phyloP scores from a whole-genome alignment of 345 rosid species.

The Aegle marmelos region DNA sequence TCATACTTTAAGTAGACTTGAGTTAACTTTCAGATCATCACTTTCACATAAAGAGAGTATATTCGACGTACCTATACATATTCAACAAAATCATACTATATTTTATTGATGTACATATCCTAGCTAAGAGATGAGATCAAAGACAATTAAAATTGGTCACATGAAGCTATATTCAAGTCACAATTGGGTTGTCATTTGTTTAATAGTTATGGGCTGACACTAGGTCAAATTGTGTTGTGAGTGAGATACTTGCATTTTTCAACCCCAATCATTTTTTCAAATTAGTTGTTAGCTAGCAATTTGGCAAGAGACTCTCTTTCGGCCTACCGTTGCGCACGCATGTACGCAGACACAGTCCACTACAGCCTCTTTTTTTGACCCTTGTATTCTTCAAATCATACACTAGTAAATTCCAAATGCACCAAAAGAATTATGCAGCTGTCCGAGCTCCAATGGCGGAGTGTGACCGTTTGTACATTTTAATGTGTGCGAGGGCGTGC shows the following conservation, averaged over 20 bases:
- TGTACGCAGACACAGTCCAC: neutral
- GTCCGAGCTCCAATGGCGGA: neutral
- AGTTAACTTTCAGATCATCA: neutral
- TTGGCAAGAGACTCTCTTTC: neutral
- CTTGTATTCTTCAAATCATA: no score
- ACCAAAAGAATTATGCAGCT: neutral
- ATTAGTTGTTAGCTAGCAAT: neutral
- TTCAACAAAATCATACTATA: neutral
- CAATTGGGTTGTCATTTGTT: neutral
- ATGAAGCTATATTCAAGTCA: neutral
- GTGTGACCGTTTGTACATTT: neutral
- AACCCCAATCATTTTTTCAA: neutral
- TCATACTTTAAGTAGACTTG: neutral
- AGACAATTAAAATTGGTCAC: neutral
- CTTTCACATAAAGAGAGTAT: neutral
- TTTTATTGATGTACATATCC: neutral
- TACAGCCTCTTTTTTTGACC: slow-evolving; percentile 23
- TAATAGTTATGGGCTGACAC: neutral
- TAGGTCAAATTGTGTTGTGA: neutral
- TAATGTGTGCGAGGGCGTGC: neutral
- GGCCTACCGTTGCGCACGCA: neutral
- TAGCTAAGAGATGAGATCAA: neutral
- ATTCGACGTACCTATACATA: neutral
- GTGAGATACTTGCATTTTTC: neutral
- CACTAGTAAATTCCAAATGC: neutral